Evolutionary conservation across 2,329 filamentous ascomycete genomes (phyloP).

Genomic region (Alternaria novae-zelandiae): DNA sequence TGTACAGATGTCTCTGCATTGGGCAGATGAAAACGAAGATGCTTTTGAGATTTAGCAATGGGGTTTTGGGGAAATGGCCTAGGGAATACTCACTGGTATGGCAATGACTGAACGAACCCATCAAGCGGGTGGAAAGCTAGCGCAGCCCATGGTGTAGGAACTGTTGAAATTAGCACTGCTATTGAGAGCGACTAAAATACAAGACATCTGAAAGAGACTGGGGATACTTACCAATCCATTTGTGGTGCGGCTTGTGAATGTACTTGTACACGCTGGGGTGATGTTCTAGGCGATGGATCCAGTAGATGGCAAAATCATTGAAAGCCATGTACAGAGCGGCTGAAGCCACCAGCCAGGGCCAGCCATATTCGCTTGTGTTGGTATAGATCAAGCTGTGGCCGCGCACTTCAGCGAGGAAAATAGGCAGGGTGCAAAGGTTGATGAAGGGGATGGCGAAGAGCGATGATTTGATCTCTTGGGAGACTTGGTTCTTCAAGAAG

Average conservation of each 20-base stretch:
- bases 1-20: conserved; percentile 12
- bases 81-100: conserved; percentile 6
- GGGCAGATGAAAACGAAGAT: conserved; percentile 9
- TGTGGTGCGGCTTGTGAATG: conserved; percentile 13
- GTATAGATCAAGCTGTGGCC: conserved; percentile 8
- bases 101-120: conserved; percentile 7
- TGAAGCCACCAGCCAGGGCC: conserved; percentile 5
- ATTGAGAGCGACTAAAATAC: background rate
- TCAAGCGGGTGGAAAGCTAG: conserved; percentile 12
- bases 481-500: conserved; percentile 12
- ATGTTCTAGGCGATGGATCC: conserved; percentile 13
- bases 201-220: background rate
- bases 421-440: conserved; percentile 6
- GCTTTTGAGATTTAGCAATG: background rate
- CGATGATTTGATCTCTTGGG: conserved; percentile 8
- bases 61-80: background rate
- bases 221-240: conserved; percentile 9
- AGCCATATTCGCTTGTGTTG: conserved; percentile 6
- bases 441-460: conserved; percentile 8
- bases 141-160: conserved; percentile 10
- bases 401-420: conserved; percentile 8
- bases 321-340: conserved; percentile 8
- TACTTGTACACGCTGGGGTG: conserved; percentile 13
- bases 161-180: conserved; percentile 1
- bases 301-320: conserved; percentile 11